Conservation (phyloP, 495 filamentous ascomycete genomes). For the Bathelium albidoporum region DNA sequence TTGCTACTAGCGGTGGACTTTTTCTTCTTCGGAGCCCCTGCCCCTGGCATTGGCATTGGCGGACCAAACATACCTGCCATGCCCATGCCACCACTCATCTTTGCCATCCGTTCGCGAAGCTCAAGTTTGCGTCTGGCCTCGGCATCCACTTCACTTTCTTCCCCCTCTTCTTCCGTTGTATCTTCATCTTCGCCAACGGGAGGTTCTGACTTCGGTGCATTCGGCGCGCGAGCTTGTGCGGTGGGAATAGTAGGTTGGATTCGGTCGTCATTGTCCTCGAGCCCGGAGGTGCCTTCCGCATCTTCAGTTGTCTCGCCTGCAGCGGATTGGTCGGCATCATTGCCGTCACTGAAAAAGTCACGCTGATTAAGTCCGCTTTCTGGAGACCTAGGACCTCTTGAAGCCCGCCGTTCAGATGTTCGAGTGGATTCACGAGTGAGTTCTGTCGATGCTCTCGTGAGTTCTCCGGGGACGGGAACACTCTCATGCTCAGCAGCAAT, state of each 20-base stretch:
- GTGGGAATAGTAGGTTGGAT: conserved; percentile 11
- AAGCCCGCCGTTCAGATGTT: conserved; percentile 28
- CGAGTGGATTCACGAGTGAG: conserved; percentile 46
- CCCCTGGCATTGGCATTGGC: conserved; percentile 53
- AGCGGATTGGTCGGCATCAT: conserved; percentile 84
- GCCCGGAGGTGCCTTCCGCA: conserved; percentile 62
- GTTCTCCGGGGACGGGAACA: conserved; percentile 16
- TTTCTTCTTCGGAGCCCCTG: conserved; percentile 59
- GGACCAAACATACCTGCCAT: conserved; percentile 91
- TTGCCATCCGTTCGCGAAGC: conserved; percentile 88
- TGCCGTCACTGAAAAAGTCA: conserved; percentile 61
- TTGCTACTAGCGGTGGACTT: conserved; percentile 32
- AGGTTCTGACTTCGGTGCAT: conserved; percentile 19
- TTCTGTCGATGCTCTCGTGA: conserved; percentile 25
- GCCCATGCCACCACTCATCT: conserved; percentile 97
- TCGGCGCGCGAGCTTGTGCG: conserved; percentile 13
- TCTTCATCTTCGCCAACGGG: conserved; percentile 32
- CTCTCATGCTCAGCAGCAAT: conserved; percentile 16
- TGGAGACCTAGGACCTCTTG: conserved; percentile 44
- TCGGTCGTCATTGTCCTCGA: conserved; percentile 60
- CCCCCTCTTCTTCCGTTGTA: conserved; percentile 52
- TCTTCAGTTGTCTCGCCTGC: conserved; percentile 76
- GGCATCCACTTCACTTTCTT: conserved; percentile 85
- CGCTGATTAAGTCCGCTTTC: conserved; percentile 35
- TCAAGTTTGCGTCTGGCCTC: conserved; percentile 81